These are phyloP conservation scores for Verticillium isaacii DNA, from an alignment of 2,329 filamentous ascomycete species.

Conservation along the genomic window DNA sequence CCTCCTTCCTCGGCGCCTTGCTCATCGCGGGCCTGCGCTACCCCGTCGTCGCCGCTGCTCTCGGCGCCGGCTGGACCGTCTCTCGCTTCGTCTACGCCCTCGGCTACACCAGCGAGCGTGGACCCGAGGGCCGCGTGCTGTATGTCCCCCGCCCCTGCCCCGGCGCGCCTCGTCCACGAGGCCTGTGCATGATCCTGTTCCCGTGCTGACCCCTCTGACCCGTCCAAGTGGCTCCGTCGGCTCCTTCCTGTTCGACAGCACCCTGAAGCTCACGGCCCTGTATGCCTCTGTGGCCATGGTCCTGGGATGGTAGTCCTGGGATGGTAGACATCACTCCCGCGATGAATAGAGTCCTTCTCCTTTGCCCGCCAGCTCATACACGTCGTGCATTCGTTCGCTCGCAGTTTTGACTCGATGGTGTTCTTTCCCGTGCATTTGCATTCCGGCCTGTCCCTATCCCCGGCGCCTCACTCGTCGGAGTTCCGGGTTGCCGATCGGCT, in stretches of 20 bases:
- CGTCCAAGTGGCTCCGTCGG: conserved; percentile 27
- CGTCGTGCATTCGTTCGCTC: not conserved
- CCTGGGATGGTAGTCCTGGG: conserved; percentile 25
- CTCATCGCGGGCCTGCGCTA: conserved; percentile 52
- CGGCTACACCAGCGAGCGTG: conserved; percentile 44
- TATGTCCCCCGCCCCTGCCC: conserved; percentile 19
- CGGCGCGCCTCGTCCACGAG: not conserved
- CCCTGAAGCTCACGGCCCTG: conserved; percentile 38
- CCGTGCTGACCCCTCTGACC: conserved; percentile 9
- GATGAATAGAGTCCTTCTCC: no score
- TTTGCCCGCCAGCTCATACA: not conserved
- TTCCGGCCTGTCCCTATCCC: conserved; percentile 14
- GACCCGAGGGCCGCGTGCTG: conserved; percentile 38
- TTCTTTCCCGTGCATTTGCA: not conserved
- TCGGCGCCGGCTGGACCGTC: conserved; percentile 50
- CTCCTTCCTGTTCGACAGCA: conserved; percentile 27
- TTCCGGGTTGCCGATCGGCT: conserved; percentile 16
- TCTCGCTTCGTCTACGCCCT: conserved; percentile 48
- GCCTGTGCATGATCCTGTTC: not conserved
- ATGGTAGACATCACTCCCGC: conserved; percentile 13
- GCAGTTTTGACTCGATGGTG: not conserved
- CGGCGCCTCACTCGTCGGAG: conserved; percentile 22
- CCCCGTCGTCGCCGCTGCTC: conserved; percentile 41
- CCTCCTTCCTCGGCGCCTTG: conserved; percentile 45
- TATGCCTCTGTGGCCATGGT: conserved; percentile 35